These are phyloP conservation scores for Jaenimonas drosophilae DNA, from an alignment of 208 protist species.

Conservation along the genomic window DNA sequence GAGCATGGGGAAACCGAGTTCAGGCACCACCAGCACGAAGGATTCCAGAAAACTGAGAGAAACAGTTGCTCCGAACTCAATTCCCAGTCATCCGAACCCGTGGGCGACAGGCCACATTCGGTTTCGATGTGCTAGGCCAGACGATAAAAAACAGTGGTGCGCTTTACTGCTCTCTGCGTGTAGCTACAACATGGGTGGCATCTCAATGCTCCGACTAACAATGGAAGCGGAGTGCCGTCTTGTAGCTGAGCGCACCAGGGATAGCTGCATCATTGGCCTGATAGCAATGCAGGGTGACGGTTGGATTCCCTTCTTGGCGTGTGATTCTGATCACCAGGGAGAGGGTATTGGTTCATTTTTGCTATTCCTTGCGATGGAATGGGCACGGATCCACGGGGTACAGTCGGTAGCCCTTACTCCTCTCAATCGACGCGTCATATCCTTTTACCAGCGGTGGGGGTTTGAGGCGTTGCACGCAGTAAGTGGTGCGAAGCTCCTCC, in stretches of 20 bases:
- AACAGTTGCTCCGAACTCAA: constrained; percentile 2
- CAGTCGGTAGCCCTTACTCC: constrained; percentile 16
- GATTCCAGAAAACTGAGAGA: too few relatives aligned
- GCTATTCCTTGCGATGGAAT: constrained; percentile 40
- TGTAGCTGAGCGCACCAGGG: constrained; percentile 6
- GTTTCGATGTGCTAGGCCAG: constrained; percentile 6
- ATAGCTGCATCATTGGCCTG: constrained; percentile 15
- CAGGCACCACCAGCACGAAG: too few relatives aligned
- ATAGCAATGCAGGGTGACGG: constrained; percentile 16
- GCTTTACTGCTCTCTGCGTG: constrained; percentile 14
- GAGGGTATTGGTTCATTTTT: constrained; percentile 33
- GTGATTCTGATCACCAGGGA: constrained; percentile 10
- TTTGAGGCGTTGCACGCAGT: too few relatives aligned
- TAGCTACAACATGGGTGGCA: constrained; percentile 24
- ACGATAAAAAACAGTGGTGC: constrained; percentile 13
- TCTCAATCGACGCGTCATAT: constrained; percentile 7
- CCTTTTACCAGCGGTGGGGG: constrained; percentile 26
- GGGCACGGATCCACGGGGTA: constrained; percentile 10
- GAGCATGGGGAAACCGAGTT: too few relatives aligned
- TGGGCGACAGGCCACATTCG: not conserved
- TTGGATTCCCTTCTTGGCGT: constrained; percentile 29
- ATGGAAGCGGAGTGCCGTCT: constrained; percentile 18
- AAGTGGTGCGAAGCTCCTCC: too few relatives aligned
- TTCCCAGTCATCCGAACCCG: constrained; percentile 3
- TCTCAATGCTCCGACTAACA: constrained; percentile 10